Evolutionary conservation across 352 stramenopile species (phyloP).

Genomic region (Globisporangium megalacanthum): DNA sequence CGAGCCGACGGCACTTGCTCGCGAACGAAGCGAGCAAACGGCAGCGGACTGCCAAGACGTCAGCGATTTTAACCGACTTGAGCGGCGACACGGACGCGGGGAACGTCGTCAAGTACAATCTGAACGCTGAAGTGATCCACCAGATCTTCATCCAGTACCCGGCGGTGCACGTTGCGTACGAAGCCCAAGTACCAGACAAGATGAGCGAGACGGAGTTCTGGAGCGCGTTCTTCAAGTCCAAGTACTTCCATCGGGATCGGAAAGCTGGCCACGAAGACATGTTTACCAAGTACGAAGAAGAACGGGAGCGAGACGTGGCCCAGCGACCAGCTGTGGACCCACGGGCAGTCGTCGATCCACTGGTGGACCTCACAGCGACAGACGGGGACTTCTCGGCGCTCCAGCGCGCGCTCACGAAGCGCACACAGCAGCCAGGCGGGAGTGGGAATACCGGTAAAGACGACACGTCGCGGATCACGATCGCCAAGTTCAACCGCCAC

Average conservation of each 20-base stretch:
- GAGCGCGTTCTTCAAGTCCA: slow-evolving; percentile 86
- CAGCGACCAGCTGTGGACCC: slow-evolving; percentile 42
- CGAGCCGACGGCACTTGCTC: slow-evolving; percentile 76
- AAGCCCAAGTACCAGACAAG: slow-evolving; percentile 82
- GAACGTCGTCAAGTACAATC: slow-evolving; percentile 87
- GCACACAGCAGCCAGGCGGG: slow-evolving; percentile 1
- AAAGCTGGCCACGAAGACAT: slow-evolving; percentile 79
- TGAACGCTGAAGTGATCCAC: slow-evolving; percentile 86
- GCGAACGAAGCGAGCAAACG: slow-evolving; percentile 78
- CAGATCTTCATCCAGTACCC: slow-evolving; percentile 90
- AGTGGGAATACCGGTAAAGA: slow-evolving; percentile 23
- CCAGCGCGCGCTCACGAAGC: slow-evolving; percentile 16
- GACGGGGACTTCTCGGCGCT: slow-evolving; percentile 54
- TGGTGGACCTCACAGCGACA: slow-evolving; percentile 73
- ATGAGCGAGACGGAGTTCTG: slow-evolving; percentile 89
- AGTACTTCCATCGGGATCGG: slow-evolving; percentile 85
- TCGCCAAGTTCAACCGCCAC: slow-evolving; percentile 86
- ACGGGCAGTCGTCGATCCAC: slow-evolving; percentile 62
- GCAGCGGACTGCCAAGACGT: slow-evolving; percentile 83
- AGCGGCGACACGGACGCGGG: slow-evolving; percentile 62
- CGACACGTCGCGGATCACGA: slow-evolving; percentile 57
- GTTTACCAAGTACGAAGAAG: slow-evolving; percentile 83
- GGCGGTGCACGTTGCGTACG: slow-evolving; percentile 79
- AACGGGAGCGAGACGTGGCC: slow-evolving; percentile 48
- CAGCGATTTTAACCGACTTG: slow-evolving; percentile 77